Conservation (phyloP, 306 rosid genomes). For the Delonix regia region DNA sequence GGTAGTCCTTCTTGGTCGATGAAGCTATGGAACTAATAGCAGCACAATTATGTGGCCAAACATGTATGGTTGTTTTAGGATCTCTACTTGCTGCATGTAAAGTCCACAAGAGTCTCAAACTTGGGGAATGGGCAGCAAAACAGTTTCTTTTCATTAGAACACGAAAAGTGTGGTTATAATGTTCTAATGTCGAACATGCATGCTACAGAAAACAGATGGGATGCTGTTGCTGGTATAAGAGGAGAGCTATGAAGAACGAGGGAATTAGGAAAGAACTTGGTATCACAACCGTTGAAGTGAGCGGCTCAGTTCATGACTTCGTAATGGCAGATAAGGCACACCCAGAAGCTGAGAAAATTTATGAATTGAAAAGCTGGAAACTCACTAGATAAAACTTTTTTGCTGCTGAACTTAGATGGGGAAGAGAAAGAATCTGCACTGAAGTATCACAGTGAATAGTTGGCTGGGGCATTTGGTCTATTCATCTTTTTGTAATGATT, state of each 20-base stretch:
- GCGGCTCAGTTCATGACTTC: constrained; percentile 63
- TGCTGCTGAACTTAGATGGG: constrained; percentile 52
- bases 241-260: constrained; percentile 50
- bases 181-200: constrained; percentile 70
- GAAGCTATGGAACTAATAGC: constrained; percentile 51
- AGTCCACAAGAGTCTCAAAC: constrained; percentile 46
- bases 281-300: constrained; percentile 60
- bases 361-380: constrained; percentile 60
- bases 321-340: constrained; percentile 58
- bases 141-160: constrained; percentile 61
- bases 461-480: constrained; percentile 81
- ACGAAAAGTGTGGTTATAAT: constrained; percentile 53
- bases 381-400: constrained; percentile 50
- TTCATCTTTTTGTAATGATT: no score
- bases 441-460: constrained; percentile 63
- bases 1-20: constrained; percentile 72
- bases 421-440: constrained; percentile 65
- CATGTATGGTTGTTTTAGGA: constrained; percentile 55
- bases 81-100: constrained; percentile 71
- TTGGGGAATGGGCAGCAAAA: constrained; percentile 65
- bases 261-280: constrained; percentile 70
- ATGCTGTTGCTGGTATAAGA: constrained; percentile 51
- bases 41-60: constrained; percentile 66
- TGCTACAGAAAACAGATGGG: constrained; percentile 65
- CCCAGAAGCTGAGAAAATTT: constrained; percentile 47